Conservation (phyloP, 2,329 filamentous ascomycete genomes). For the Colletotrichum somersetense region DNA sequence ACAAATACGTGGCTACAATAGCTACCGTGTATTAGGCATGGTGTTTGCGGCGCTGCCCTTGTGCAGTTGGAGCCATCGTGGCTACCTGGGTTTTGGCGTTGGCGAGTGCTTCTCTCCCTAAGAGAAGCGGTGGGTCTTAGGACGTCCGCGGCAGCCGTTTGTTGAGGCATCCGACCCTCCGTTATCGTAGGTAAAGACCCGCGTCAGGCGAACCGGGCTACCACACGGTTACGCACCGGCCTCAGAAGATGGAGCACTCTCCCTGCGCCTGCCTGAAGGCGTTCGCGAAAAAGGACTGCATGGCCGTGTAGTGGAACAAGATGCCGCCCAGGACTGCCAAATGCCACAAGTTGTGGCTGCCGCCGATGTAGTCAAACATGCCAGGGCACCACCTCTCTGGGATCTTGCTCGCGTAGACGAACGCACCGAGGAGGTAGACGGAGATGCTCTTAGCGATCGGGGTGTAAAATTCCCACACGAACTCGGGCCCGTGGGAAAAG, state of each 20-base stretch:
- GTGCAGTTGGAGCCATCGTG: not conserved
- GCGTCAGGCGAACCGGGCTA: not conserved
- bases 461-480: constrained; percentile 91
- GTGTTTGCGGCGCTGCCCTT: not conserved
- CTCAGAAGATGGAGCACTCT: constrained; percentile 68
- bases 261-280: constrained; percentile 78
- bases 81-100: not conserved
- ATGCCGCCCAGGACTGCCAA: constrained; percentile 94
- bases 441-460: constrained; percentile 85
- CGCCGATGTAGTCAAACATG: constrained; percentile 94
- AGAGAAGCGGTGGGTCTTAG: not conserved
- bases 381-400: constrained; percentile 95
- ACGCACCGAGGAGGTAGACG: constrained; percentile 88
- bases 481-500: constrained; percentile 80
- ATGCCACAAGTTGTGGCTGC: constrained; percentile 98
- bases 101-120: not conserved
- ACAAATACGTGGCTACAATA: not conserved
- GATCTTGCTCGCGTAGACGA: constrained; percentile 90
- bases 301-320: constrained; percentile 95
- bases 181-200: too few relatives aligned
- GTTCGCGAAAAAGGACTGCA: constrained; percentile 92
- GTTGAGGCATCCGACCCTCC: not conserved
- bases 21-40: not conserved
- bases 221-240: not conserved
- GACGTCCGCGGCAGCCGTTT: not conserved